Evolutionary conservation across 2,329 filamentous ascomycete species (phyloP), one percentile per base, ranked within the genome.

Genomic region (Hypoxylon sp.): DNA sequence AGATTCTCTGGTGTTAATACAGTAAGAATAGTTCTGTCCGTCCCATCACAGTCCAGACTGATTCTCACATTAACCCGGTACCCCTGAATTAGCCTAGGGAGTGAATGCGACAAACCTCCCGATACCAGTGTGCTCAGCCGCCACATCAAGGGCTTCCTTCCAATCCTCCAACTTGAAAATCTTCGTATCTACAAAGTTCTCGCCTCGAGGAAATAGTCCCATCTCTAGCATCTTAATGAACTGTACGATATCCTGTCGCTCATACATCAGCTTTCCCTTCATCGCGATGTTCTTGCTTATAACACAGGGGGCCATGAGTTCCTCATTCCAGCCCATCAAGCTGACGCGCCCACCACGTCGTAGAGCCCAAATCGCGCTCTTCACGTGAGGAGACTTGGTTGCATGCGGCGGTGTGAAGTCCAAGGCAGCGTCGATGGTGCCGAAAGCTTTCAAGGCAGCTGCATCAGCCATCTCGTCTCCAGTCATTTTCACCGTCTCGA

Each of bases 221-320:
- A 71, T 70, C 56, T 83, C 80, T 5, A 80, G 70, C 76, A 84
- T 74, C 72, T 79, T 83, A 20, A 84, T 73, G 2, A 84, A 66
- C 4, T 71, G 58, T 11, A 69, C 18, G 3, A 81, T 72, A 53
- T 83, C 77, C 5, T 78, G 74, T 4, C 79, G 64, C 42, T 79
- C 76, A 71, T 82, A 85, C 82, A 84, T 84, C 69, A 77, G 78
- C 64, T 80, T 80, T 0, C 82, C 82, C 40, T 75, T 73, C 4
- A 71, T 7, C 14, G 32, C 81, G 67, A 12, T 66, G 20, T 68
- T 48, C 33, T 20, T 44, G 1, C 28, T 32, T 0, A 67, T 44
- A 6, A 66, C 20, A 6, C 62, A 69, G 3, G 83, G 63, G 66
- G 81, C 67, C 1, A 67, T 36, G 52, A 74, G 2, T 73, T 74